Conservation (phyloP, 208 protist species). For the Angomonas deanei region DNA sequence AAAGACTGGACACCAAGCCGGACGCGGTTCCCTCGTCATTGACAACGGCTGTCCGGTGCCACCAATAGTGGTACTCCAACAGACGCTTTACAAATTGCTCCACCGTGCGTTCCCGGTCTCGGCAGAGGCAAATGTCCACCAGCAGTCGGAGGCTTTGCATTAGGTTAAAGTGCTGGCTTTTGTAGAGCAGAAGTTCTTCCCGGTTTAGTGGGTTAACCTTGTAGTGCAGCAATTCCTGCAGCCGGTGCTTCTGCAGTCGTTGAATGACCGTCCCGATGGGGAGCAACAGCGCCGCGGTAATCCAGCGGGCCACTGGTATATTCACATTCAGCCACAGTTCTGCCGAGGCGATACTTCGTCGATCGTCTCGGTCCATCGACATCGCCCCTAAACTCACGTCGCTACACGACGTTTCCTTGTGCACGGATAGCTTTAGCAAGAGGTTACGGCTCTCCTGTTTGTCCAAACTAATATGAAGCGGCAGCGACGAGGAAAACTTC, state of each 20-base stretch:
- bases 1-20: background rate
- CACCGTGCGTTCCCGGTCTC: slow-evolving; percentile 69
- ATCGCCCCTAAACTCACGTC: too few species aligned
- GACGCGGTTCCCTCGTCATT: background rate
- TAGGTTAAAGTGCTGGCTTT: slow-evolving; percentile 16
- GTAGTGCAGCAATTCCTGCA: slow-evolving; percentile 28
- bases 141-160: slow-evolving; percentile 47
- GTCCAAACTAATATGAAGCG: too few species aligned
- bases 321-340: slow-evolving; percentile 57
- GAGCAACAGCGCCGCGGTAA: slow-evolving; percentile 67
- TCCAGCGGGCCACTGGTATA: slow-evolving; percentile 73
- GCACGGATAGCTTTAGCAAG: too few species aligned
- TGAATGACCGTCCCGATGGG: slow-evolving; percentile 65
- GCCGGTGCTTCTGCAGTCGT: slow-evolving; percentile 51
- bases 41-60: slow-evolving; percentile 42
- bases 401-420: too few species aligned
- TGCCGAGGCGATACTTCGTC: background rate
- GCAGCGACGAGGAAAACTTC: too few species aligned
- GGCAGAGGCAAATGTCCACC: slow-evolving; percentile 73
- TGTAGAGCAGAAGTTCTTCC: background rate
- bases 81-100: slow-evolving; percentile 61
- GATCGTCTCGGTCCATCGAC: background rate
- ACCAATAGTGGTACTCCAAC: slow-evolving; percentile 59
- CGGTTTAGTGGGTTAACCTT: background rate
- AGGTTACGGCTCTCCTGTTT: too few species aligned